Evolutionary conservation across 2,329 filamentous ascomycete species (phyloP).

Genomic region (Pseudocercospora macadamiae): DNA sequence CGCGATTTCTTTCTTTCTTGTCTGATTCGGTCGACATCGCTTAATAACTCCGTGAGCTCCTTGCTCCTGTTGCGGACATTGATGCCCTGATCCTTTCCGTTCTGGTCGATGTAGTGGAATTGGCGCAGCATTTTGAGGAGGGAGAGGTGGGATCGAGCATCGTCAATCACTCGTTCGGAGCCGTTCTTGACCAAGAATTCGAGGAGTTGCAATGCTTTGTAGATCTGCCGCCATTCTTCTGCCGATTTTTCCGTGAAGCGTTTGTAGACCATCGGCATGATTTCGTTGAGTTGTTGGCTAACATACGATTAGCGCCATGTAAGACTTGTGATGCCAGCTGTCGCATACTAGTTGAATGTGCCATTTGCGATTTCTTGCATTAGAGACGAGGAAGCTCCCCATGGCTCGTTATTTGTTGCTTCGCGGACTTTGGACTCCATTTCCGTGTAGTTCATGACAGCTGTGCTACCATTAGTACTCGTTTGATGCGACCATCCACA

Average conservation of each 20-base stretch:
- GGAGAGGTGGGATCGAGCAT: slow-evolving; percentile 91
- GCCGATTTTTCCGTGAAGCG: slow-evolving; percentile 97
- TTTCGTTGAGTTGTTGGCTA: slow-evolving; percentile 95
- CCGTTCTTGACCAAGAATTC: slow-evolving; percentile 98
- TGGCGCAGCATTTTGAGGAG: slow-evolving; percentile 97
- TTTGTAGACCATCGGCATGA: slow-evolving; percentile 99
- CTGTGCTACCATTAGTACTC: slow-evolving; percentile 49
- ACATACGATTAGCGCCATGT: slow-evolving; percentile 9
- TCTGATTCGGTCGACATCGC: slow-evolving; percentile 85
- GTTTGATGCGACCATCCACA: neutral
- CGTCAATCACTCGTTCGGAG: slow-evolving; percentile 95
- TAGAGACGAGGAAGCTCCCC: slow-evolving; percentile 79
- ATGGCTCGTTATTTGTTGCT: slow-evolving; percentile 98
- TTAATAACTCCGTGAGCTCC: slow-evolving; percentile 89
- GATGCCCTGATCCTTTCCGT: slow-evolving; percentile 97
- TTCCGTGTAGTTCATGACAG: slow-evolving; percentile 97
- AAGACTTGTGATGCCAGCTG: neutral
- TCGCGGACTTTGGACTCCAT: slow-evolving; percentile 88
- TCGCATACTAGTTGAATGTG: slow-evolving; percentile 91
- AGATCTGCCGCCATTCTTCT: slow-evolving; percentile 99
- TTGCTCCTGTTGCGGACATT: slow-evolving; percentile 97
- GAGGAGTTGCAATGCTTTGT: slow-evolving; percentile 92
- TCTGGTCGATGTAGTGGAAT: slow-evolving; percentile 94
- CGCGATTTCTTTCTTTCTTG: slow-evolving; percentile 82
- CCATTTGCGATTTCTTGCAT: slow-evolving; percentile 99